These are phyloP conservation scores for Yarrowia galli DNA, from an alignment of 1,139 yeast genomes.

Conservation along the genomic window DNA sequence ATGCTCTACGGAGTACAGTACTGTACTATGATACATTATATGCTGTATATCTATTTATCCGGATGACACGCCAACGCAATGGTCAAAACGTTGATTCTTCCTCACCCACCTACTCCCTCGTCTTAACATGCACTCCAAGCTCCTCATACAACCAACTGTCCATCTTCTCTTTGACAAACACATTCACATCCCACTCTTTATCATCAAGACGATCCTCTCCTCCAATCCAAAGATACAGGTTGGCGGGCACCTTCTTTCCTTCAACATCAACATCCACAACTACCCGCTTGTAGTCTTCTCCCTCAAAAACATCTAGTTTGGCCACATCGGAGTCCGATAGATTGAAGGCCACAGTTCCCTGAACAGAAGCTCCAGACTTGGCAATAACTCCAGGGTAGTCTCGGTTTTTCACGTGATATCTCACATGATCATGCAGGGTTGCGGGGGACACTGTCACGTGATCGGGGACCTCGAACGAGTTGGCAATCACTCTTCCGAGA, in stretches of 20 bases:
- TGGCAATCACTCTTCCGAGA: conserved; percentile 48
- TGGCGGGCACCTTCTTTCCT: conserved; percentile 42
- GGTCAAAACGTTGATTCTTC: too few relatives aligned
- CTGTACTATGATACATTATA: conserved; percentile 1
- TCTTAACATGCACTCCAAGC: conserved; percentile 39
- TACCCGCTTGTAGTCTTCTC: conserved; percentile 48
- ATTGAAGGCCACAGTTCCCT: conserved; percentile 48
- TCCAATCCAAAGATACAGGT: conserved; percentile 46
- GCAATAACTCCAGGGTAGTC: conserved; percentile 49
- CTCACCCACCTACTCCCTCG: conserved; percentile 2
- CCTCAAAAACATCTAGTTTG: conserved; percentile 49
- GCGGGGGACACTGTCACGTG: conserved; percentile 44
- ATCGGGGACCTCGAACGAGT: conserved; percentile 40
- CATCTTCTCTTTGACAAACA: conserved; percentile 43
- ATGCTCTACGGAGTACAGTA: too few relatives aligned
- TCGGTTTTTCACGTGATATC: conserved; percentile 45
- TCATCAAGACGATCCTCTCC: conserved; percentile 41
- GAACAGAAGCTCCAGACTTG: conserved; percentile 42
- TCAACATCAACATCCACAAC: conserved; percentile 43
- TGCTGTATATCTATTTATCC: neutral
- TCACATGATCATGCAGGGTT: conserved; percentile 43
- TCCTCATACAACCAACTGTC: conserved; percentile 46
- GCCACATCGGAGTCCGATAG: conserved; percentile 44
- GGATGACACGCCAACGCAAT: too few relatives aligned
- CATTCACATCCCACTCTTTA: conserved; percentile 45